These are phyloP conservation scores for Protomyces inundatus DNA, from an alignment of 1,139 yeast genomes.

Conservation along the genomic window DNA sequence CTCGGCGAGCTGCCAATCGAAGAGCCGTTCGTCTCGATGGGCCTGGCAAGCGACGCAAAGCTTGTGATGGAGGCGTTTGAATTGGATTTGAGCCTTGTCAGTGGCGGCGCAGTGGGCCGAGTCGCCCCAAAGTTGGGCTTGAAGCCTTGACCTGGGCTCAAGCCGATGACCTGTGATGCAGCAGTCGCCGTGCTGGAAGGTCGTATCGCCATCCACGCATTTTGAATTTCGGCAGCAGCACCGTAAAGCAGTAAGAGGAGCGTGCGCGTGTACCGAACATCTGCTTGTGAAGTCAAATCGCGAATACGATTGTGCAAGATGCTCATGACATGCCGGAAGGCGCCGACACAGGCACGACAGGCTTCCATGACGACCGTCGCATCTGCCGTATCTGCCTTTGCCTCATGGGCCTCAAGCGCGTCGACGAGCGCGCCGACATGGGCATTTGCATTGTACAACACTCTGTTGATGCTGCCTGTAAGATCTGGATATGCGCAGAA, in stretches of 20 bases:
- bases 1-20: conserved; percentile 3
- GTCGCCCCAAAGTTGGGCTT: background rate
- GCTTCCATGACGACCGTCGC: conserved; percentile 41
- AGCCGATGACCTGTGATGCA: background rate
- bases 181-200: conserved; percentile 28
- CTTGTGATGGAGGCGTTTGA: conserved; percentile 8
- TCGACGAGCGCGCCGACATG: conserved; percentile 58
- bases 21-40: background rate
- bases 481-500: conserved; percentile 62
- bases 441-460: conserved; percentile 53
- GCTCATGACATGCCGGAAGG: conserved; percentile 51
- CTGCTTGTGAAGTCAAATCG: conserved; percentile 52
- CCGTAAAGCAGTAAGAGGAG: conserved; percentile 67
- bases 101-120: conserved; percentile 12
- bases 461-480: conserved; percentile 54
- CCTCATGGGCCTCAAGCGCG: conserved; percentile 47
- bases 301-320: conserved; percentile 48
- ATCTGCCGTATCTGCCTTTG: conserved; percentile 32
- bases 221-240: conserved; percentile 66
- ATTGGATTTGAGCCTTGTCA: conserved; percentile 10
- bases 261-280: conserved; percentile 66
- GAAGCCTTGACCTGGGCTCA: background rate
- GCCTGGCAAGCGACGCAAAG: background rate
- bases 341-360: conserved; percentile 42
- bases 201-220: conserved; percentile 51